These are phyloP conservation scores for Brasenia schreberi DNA, from an alignment of 164 flowering plant genomes.

Conservation along the genomic window DNA sequence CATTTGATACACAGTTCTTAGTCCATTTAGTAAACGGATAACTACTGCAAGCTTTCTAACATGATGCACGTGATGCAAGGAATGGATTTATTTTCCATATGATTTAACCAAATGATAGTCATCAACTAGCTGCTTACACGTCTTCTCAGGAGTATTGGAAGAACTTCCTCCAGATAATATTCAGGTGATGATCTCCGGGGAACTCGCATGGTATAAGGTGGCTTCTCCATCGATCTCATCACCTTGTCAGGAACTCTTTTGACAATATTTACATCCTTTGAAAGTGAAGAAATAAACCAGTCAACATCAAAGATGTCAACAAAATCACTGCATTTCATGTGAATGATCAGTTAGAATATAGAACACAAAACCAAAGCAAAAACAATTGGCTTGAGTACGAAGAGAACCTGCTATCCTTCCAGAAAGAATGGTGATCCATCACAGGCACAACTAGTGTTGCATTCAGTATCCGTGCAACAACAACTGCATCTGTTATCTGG, in stretches of 20 bases:
- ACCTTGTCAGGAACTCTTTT: constrained; percentile 79
- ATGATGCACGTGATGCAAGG: no score
- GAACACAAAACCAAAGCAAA: no score
- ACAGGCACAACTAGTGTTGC: constrained; percentile 92
- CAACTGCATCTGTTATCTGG: constrained; percentile 97
- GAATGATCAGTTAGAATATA: constrained; percentile 3
- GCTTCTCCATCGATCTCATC: constrained; percentile 86
- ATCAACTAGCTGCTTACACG: constrained; percentile 39
- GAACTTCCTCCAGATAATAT: constrained; percentile 79
- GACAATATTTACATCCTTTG: constrained; percentile 76
- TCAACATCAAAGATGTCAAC: constrained; percentile 72
- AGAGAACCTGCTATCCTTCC: constrained; percentile 89
- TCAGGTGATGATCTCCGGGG: constrained; percentile 90
- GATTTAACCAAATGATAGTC: no score
- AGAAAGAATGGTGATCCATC: constrained; percentile 89
- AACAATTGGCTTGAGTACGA: no score
- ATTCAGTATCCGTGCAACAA: constrained; percentile 91
- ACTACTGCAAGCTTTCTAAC: no score
- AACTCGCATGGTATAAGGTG: constrained; percentile 97
- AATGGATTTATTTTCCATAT: no score
- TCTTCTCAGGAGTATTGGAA: constrained; percentile 84
- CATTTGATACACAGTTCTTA: no score
- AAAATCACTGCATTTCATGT: constrained; percentile 68
- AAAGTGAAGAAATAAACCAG: constrained; percentile 84
- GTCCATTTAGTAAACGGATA: no score